Evolutionary conservation across 2,329 filamentous ascomycete species (phyloP), one percentile per base, ranked within the genome.

Genomic region (Mariannaea sp.): DNA sequence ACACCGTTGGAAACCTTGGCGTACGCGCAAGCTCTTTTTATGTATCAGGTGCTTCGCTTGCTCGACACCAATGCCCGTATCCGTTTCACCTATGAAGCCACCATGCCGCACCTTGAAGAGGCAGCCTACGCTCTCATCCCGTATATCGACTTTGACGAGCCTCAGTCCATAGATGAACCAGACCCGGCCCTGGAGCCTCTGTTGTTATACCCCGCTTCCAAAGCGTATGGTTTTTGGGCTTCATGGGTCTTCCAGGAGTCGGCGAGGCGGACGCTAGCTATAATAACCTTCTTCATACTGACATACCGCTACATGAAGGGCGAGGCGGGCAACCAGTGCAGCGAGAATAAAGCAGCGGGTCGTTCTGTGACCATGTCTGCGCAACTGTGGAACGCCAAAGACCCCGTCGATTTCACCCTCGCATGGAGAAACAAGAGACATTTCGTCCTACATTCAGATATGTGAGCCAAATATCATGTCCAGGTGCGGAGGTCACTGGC

Each of bases 181-280:
- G 19, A 17, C 33, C 14, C 4, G n/a, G 24, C 22, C 16, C 22
- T 47, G 14, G 44, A 47, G 13, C 33, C 4, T 38, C 19, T 29
- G n/a, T 33, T 33, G 35, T 14, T 47, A 13, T 47, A 38, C 17
- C 44, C 44, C 7, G 3, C 44, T 14, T 38, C 32, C 17, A 20
- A 17, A 7, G 42, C 17, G 17, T 29, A 35, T 33, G 30, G 19
- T n/a, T 41, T 41, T 26, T 49, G 45, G 45, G n/a, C 27, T 26
- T 49, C 45, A 7, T 49, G 45, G 45, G 36, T 49, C 29, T 49
- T 49, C 17, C 35, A 49, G 27, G 45, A 49, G 14, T 49, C 45
- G 17, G 45, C 45, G 14, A 40, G 30, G 16, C 45, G 45, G 26
- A 49, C 45, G 4, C 27, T 47, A 12, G 44, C 32, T 10, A 39